Evolutionary conservation across 2,329 filamentous ascomycete species (phyloP).

Genomic region (Colletotrichum acutatum): DNA sequence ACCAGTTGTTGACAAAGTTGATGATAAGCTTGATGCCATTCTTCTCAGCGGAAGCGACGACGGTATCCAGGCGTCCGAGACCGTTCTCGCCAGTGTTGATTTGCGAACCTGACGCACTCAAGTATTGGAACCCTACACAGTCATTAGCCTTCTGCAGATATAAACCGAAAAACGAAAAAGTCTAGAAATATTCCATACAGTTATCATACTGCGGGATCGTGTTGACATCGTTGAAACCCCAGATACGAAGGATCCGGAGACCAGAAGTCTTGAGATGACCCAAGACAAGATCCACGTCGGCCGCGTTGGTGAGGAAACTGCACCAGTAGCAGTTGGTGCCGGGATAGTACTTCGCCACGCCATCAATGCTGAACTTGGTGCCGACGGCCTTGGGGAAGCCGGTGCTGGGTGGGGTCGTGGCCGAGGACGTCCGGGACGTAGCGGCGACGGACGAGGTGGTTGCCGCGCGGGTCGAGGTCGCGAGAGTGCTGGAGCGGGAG

Average conservation of each 20-base stretch:
- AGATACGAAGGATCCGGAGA: constrained; percentile 67
- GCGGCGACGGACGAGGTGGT: constrained; percentile 26
- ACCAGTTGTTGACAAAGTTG: constrained; percentile 76
- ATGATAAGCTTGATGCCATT: constrained; percentile 72
- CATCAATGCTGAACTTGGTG: constrained; percentile 55
- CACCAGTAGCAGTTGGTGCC: constrained; percentile 70
- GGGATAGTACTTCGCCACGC: constrained; percentile 59
- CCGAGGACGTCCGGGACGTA: constrained; percentile 33
- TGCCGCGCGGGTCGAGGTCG: constrained; percentile 24
- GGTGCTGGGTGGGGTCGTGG: constrained; percentile 33
- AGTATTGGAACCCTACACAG: constrained; percentile 55
- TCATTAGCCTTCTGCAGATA: too few relatives aligned
- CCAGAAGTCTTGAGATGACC: constrained; percentile 60
- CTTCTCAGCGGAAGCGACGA: constrained; percentile 68
- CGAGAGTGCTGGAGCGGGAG: constrained; percentile 17
- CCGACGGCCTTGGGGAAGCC: constrained; percentile 41
- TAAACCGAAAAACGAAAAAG: too few relatives aligned
- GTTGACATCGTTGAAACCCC: constrained; percentile 71
- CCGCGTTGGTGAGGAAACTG: constrained; percentile 62
- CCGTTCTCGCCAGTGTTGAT: constrained; percentile 73
- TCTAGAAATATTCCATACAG: constrained; percentile 48
- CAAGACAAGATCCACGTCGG: constrained; percentile 65
- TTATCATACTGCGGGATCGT: constrained; percentile 44
- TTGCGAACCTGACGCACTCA: constrained; percentile 58
- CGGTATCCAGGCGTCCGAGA: constrained; percentile 69